A percentile compares a stretch with the other conserved stretches of the same genome.
These are phyloP conservation scores for Tylopilus balloui DNA, from an alignment of 768 basidiomycete species.

Conservation along the genomic window DNA sequence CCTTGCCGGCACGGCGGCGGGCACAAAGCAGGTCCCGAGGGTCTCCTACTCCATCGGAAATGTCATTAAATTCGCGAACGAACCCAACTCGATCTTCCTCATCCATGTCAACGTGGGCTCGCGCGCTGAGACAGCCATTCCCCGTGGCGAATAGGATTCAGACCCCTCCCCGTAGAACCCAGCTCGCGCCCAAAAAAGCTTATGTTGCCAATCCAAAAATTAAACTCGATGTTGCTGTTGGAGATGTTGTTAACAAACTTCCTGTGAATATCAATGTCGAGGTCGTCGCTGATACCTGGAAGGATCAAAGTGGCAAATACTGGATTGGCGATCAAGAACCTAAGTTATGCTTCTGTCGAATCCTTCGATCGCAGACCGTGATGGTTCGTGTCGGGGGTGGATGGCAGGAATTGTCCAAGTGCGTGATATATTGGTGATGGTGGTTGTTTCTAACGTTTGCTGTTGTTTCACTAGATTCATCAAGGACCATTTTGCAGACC, in stretches of 20 bases:
- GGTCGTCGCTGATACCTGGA: constrained; percentile 80
- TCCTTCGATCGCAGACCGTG: constrained; percentile 84
- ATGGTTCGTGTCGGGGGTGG: constrained; percentile 97
- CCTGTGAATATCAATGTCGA: constrained; percentile 81
- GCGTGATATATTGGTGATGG: constrained; percentile 26
- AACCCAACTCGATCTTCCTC: constrained; percentile 38
- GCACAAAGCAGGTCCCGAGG: constrained; percentile 42
- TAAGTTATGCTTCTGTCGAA: constrained; percentile 87
- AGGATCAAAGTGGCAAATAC: constrained; percentile 90
- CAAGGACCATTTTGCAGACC: constrained; percentile 79
- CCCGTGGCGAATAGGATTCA: constrained; percentile 39
- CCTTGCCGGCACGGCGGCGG: constrained; percentile 35
- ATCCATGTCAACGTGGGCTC: constrained; percentile 61
- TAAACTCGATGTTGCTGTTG: constrained; percentile 89
- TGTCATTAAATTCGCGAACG: constrained; percentile 48
- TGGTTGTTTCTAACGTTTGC: not conserved
- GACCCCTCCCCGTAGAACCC: constrained; percentile 44
- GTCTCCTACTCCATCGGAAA: constrained; percentile 65
- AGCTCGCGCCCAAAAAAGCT: constrained; percentile 47
- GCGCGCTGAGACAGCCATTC: constrained; percentile 62
- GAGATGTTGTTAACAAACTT: constrained; percentile 85
- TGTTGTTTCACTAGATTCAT: constrained; percentile 59
- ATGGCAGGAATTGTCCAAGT: constrained; percentile 91
- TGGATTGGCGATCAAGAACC: constrained; percentile 94
- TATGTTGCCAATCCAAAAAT: constrained; percentile 88